Base-by-base conservation (phyloP, 257 asterid genomes). In the Cordia subcordata region DNA sequence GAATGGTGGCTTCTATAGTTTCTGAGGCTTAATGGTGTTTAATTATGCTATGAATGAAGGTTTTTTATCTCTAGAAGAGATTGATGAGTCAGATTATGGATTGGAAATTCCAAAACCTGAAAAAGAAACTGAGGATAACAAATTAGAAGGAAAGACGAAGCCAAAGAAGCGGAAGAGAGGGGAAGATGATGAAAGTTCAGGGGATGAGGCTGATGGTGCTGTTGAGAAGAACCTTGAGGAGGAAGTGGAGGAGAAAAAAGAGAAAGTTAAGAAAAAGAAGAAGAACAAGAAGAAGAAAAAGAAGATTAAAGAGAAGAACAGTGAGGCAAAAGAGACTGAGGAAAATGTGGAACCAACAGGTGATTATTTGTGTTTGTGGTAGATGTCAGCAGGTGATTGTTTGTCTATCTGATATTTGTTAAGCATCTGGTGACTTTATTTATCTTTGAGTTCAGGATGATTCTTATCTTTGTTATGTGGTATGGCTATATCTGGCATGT, bases 11-110 rank as follows among this genome's bases (percentile, higher is more conserved):
- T 20, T 53, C 21, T 53, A 27, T 3, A 21, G 54, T 13, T 11
- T 50, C 19, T 44, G 1, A 10, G 9, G 5, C 8, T 47, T 23
- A 56, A 20, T 44, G 16, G 13, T 49, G 20, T 1, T 10, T 20
- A 18, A 6, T 4, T 53, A 22, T 27, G 69, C 53, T 16, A 13
- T 16, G 55, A 27, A 32, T 76, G 86, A 74, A 88, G 99, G 99
- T 23, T 84, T 92, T 80, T 75, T 92, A 49, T 67, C 82, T 1
- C 97, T 92, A 53, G 97, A 92, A 72, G 99, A 92, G 85, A 82
- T 92, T 21, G 95, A 88, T 65, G 99, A 86, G 69, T 65, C 83
- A 12, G 85, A 79, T 11, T 92, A 73, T 50, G 91, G 80, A 44
- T 71, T 87, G 72, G 88, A 73, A 61, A 73, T 84, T 63, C 79